These are phyloP conservation scores for Chalciporus pseudorubinellus DNA, from an alignment of 768 basidiomycete species.

Conservation along the genomic window DNA sequence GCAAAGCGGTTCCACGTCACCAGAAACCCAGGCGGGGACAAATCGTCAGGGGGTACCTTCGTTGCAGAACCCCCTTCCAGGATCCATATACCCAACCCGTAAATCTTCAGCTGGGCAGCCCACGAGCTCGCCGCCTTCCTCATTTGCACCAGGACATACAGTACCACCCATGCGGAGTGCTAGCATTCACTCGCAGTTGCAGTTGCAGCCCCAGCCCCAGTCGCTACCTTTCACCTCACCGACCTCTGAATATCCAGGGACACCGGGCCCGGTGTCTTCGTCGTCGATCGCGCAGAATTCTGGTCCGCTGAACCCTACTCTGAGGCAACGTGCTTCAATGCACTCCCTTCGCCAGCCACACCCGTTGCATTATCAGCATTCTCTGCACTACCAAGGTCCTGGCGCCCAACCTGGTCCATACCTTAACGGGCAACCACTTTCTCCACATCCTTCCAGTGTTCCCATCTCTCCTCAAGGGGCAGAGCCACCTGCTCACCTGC, in stretches of 20 bases:
- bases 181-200: constrained; percentile 31
- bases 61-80: constrained; percentile 18
- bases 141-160: constrained; percentile 36
- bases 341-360: constrained; percentile 31
- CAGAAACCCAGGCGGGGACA: not conserved
- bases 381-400: constrained; percentile 19
- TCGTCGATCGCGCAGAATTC: constrained; percentile 12
- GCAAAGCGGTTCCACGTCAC: constrained; percentile 3
- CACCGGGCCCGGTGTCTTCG: constrained; percentile 17
- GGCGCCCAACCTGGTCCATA: constrained; percentile 18
- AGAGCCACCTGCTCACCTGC: constrained; percentile 38
- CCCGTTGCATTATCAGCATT: constrained; percentile 17
- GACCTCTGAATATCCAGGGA: constrained; percentile 20
- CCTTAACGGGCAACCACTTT: constrained; percentile 10
- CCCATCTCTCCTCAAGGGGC: constrained; percentile 36
- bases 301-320: constrained; percentile 7
- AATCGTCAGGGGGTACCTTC: constrained; percentile 18
- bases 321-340: constrained; percentile 23
- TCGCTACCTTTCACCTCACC: constrained; percentile 22
- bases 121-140: constrained; percentile 27
- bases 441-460: constrained; percentile 12
- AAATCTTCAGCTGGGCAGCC: constrained; percentile 22
- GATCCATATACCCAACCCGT: constrained; percentile 19
- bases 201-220: no score
- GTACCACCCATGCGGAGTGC: constrained; percentile 40